phyloP scores from a whole-genome alignment of 2,329 filamentous ascomycete species.

The Trichoderma sp. region DNA sequence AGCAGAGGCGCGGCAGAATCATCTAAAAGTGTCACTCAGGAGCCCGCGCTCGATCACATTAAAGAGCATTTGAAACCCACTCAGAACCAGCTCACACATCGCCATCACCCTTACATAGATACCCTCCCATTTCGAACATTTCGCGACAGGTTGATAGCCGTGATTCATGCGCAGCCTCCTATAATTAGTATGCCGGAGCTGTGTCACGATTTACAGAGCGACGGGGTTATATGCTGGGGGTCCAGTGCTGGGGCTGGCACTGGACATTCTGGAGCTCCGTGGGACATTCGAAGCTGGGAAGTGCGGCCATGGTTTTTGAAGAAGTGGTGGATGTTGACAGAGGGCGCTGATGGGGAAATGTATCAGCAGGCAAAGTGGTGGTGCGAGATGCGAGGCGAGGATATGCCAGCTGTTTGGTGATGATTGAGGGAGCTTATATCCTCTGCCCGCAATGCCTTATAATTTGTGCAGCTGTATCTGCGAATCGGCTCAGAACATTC shows the following conservation, averaged over 20 bases:
- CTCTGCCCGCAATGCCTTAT: background rate
- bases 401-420: conserved; percentile 6
- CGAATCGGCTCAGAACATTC: no score
- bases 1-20: background rate
- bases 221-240: conserved; percentile 39
- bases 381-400: conserved; percentile 37
- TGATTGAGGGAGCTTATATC: background rate
- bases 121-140: conserved; percentile 36
- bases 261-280: conserved; percentile 35
- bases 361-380: conserved; percentile 39
- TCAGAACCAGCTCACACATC: conserved; percentile 33
- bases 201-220: conserved; percentile 37
- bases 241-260: conserved; percentile 33
- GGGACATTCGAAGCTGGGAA: conserved; percentile 40
- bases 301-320: conserved; percentile 37
- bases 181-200: conserved; percentile 37
- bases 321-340: conserved; percentile 38
- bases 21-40: background rate
- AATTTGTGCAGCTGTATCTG: no score
- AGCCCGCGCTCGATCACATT: conserved; percentile 33
- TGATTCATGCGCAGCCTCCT: conserved; percentile 27
- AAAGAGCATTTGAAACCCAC: conserved; percentile 38
- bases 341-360: conserved; percentile 38
- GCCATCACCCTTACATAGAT: conserved; percentile 39
- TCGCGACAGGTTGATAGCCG: conserved; percentile 36